Evolutionary conservation across 306 rosid species (phyloP).

Genomic region (Rosa lucieae): DNA sequence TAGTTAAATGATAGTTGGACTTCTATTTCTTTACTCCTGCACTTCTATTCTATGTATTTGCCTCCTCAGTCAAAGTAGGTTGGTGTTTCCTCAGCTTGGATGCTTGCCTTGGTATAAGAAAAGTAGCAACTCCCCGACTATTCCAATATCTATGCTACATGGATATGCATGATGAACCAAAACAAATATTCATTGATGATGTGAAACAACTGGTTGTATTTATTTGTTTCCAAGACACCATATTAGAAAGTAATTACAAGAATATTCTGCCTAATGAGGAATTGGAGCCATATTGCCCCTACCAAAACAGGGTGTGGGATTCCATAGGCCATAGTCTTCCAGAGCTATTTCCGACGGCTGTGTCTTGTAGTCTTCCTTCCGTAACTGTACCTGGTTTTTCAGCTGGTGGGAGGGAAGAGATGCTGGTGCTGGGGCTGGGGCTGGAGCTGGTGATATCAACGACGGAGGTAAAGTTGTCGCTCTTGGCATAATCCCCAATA

Average conservation of each 20-base stretch:
- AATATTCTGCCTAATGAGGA: conserved; percentile 38
- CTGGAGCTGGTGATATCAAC: background rate
- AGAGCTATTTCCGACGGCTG: conserved; percentile 11
- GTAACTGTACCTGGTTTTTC: background rate
- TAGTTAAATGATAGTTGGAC: background rate
- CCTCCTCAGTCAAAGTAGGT: background rate
- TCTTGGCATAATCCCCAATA: conserved; percentile 20
- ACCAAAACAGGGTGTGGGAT: conserved; percentile 43
- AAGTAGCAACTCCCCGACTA: background rate
- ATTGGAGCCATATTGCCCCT: conserved; percentile 44
- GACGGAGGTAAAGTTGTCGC: conserved; percentile 7
- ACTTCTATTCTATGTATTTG: background rate
- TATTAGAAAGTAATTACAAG: background rate
- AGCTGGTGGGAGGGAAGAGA: background rate
- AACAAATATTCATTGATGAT: background rate
- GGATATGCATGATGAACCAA: background rate
- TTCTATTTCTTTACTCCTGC: background rate
- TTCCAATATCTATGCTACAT: background rate
- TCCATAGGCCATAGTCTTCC: conserved; percentile 46
- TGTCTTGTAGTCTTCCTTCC: background rate
- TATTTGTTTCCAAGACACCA: background rate
- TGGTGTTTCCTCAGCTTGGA: background rate
- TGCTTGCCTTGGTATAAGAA: background rate
- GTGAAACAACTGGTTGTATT: background rate
- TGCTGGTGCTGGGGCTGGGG: background rate